Evolutionary conservation across 2,329 filamentous ascomycete genomes (phyloP), one percentile per base, ranked within the genome.

Genomic region (Rhinocladiella similis): DNA sequence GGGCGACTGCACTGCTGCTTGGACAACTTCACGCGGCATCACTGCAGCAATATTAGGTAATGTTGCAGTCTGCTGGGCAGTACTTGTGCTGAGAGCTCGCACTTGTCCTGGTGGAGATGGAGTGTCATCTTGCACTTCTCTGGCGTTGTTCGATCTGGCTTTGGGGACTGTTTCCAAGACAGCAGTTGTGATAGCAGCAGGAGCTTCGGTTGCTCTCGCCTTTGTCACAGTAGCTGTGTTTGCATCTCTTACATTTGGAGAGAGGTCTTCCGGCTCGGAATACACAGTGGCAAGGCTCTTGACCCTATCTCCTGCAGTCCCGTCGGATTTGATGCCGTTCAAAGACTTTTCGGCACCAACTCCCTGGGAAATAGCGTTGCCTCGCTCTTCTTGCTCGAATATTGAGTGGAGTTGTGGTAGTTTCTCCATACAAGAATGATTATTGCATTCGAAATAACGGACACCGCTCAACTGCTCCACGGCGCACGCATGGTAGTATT

Each of bases 1-100:
- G 0, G 86, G 84, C 4, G 85, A 84, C 1, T 79, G 78, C 1
- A 83, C 29, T 16, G 39, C 35, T 10, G 54, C 50, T 13, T 54
- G 60, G 10, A 51, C 29, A 14, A 43, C 22, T 33, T 50, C 51
- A 29, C 42, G 2, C 22, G 50, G 52, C 9, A 59, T 47, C 25
- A 54, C 42, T 10, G 62, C 27, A n/a, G 53, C 50, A 42, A 59
- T 59, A 38, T 52, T 57, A 18, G 54, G 60, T 41, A 53, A 45
- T 33, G 54, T 42, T 6, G 16, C 25, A 39, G 18, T 20, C 16
- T 22, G 47, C 36, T 13, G 38, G 19, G 50, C 13, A 25, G 20
- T 7, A 18, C 29, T 41, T 22, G 19, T 19, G 4, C 3, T 22
- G 3, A 48, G n/a, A 3, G 27, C 7, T 2, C 16, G 25, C 13